These are phyloP conservation scores for Pyrenophora seminiperda DNA, from an alignment of 2,329 filamentous ascomycete species.

Conservation along the genomic window DNA sequence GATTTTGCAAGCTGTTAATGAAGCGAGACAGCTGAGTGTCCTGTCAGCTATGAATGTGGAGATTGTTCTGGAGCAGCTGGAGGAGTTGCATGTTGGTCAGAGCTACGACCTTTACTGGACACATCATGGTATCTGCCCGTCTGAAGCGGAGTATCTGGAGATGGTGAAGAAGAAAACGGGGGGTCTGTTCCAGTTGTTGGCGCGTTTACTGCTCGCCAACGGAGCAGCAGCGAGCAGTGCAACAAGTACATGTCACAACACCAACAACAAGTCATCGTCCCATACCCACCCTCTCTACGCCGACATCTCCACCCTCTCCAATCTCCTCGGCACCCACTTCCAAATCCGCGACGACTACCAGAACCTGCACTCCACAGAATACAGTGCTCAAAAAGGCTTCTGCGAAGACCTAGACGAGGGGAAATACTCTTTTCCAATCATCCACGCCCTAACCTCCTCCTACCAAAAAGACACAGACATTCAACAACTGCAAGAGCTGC, in stretches of 20 bases:
- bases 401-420: constrained; percentile 93
- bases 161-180: constrained; percentile 1
- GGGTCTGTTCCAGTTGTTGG: background rate
- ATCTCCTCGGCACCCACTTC: constrained; percentile 53
- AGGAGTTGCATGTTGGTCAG: background rate
- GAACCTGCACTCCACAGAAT: constrained; percentile 66
- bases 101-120: background rate
- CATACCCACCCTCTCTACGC: too few species aligned
- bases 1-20: background rate
- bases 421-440: constrained; percentile 69
- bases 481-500: background rate
- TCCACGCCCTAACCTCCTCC: background rate
- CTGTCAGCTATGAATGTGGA: background rate
- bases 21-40: background rate
- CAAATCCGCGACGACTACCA: constrained; percentile 90
- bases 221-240: too few species aligned
- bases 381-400: constrained; percentile 83
- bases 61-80: background rate
- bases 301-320: too few species aligned
- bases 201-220: background rate
- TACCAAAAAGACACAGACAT: too few species aligned
- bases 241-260: too few species aligned
- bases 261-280: too few species aligned
- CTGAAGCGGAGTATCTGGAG: background rate
- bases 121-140: background rate